These are phyloP conservation scores for Ustilago crameri DNA, from an alignment of 1,284 basidiomycete species.

Conservation along the genomic window DNA sequence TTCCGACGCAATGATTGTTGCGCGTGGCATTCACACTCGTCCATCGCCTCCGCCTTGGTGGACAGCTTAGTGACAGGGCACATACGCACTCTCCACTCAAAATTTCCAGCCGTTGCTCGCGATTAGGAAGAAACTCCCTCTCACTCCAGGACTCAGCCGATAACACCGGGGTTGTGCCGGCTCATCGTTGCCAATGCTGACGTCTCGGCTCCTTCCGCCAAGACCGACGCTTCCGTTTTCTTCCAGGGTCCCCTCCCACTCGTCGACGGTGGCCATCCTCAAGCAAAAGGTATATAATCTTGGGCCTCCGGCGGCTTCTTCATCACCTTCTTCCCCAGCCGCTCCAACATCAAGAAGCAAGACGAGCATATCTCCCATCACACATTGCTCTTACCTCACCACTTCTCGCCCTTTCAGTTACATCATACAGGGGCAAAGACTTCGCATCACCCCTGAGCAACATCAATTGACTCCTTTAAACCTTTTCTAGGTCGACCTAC, in stretches of 20 bases:
- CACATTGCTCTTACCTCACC: background rate
- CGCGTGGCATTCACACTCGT: constrained; percentile 9
- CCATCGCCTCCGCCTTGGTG: constrained; percentile 3
- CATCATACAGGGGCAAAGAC: background rate
- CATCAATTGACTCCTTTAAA: background rate
- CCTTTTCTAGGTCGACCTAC: constrained; percentile 26
- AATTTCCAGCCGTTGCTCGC: constrained; percentile 15
- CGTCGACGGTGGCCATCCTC: constrained; percentile 1
- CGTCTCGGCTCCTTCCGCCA: constrained; percentile 27
- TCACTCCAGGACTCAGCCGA: background rate
- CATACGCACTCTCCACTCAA: background rate
- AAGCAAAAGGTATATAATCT: constrained; percentile 34
- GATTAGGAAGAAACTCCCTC: constrained; percentile 7
- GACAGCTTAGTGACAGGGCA: constrained; percentile 1
- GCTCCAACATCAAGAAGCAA: constrained; percentile 7
- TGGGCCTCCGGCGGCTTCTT: constrained; percentile 42
- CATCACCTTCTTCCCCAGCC: constrained; percentile 20
- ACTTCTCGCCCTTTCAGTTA: background rate
- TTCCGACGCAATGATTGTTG: constrained; percentile 1
- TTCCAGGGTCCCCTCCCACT: constrained; percentile 4
- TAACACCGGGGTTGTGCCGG: constrained; percentile 10
- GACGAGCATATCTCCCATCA: constrained; percentile 1
- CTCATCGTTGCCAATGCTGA: constrained; percentile 6
- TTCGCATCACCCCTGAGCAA: too few species aligned
- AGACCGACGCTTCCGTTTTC: constrained; percentile 17